These are phyloP conservation scores for Barnettozyma wickerhamii DNA, from an alignment of 805 yeast genomes.

Conservation along the genomic window DNA sequence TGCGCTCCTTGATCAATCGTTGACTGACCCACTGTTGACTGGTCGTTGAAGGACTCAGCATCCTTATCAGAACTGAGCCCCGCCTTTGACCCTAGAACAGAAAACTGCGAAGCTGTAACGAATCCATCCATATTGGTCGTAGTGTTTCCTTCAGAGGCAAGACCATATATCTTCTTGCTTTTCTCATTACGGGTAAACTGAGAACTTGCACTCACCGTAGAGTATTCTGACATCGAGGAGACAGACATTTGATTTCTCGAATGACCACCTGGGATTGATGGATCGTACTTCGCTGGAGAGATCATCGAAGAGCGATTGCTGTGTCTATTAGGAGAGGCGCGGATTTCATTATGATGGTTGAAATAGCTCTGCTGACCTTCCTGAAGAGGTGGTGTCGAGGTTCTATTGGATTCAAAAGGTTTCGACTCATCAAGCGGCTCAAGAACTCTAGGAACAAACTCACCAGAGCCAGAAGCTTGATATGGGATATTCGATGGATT, in stretches of 20 bases:
- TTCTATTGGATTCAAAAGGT: constrained; percentile 2
- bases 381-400: constrained; percentile 3
- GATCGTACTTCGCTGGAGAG: not conserved
- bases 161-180: constrained; percentile 14
- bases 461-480: not conserved
- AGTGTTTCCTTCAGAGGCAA: constrained; percentile 12
- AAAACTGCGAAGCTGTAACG: constrained; percentile 37
- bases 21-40: not conserved
- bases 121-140: constrained; percentile 29
- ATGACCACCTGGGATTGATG: not conserved
- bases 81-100: constrained; percentile 17
- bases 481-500: not conserved
- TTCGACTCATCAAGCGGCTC: constrained; percentile 12
- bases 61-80: not conserved
- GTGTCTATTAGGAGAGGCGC: constrained; percentile 1
- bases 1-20: not conserved
- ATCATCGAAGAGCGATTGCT: not conserved
- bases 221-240: constrained; percentile 24
- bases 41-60: not conserved
- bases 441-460: constrained; percentile 7
- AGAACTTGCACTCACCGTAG: constrained; percentile 16
- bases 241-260: constrained; percentile 16
- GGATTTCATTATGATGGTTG: not conserved
- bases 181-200: constrained; percentile 7
- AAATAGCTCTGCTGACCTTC: not conserved